phyloP scores from a whole-genome alignment of 2,329 filamentous ascomycete species.

The Dactylellina haptotyla region DNA sequence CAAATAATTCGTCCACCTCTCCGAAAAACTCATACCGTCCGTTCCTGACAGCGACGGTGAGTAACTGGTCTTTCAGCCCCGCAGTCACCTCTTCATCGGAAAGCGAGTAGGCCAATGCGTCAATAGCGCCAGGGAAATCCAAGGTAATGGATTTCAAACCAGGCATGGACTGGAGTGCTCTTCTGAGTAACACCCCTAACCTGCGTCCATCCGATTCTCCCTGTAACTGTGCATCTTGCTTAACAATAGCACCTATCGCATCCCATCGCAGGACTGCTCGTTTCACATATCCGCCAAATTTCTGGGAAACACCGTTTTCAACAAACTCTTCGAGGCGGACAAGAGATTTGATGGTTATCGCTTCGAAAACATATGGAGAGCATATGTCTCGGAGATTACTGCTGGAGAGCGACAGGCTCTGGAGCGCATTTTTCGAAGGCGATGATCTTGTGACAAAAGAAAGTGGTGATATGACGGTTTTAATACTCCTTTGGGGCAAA shows the following conservation, averaged over 20 bases:
- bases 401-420: conserved; percentile 20
- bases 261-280: conserved; percentile 30
- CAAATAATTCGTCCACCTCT: background rate
- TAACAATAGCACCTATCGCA: conserved; percentile 13
- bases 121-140: conserved; percentile 36
- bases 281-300: conserved; percentile 8
- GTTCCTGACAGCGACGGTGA: conserved; percentile 13
- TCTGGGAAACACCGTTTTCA: background rate
- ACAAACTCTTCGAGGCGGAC: conserved; percentile 2
- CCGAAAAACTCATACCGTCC: conserved; percentile 21
- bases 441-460: background rate
- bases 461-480: conserved; percentile 23
- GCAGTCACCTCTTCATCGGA: background rate
- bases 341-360: conserved; percentile 13
- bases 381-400: conserved; percentile 7
- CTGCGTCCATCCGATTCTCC: background rate
- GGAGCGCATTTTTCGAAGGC: conserved; percentile 31
- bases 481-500: conserved; percentile 23
- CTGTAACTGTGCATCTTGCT: background rate
- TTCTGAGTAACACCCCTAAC: background rate
- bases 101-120: conserved; percentile 7
- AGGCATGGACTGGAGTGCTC: conserved; percentile 3
- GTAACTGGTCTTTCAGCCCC: background rate
- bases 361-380: conserved; percentile 36
- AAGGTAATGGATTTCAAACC: conserved; percentile 9